Evolutionary conservation across 1,139 yeast species (phyloP).

Genomic region (Pichia sp.): DNA sequence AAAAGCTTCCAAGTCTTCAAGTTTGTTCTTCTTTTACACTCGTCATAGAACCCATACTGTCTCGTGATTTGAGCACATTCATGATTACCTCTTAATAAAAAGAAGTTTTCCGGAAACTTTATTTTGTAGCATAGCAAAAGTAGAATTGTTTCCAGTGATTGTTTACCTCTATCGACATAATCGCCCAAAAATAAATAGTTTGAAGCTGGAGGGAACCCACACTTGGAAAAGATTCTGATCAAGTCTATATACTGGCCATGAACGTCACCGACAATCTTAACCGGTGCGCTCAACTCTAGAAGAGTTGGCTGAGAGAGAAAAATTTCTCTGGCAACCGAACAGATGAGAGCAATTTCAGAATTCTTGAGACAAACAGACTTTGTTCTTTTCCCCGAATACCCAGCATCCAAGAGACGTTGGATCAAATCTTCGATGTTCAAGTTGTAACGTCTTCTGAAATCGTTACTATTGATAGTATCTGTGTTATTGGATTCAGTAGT

Average conservation of each 20-base stretch:
- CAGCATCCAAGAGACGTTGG: slow-evolving; percentile 57
- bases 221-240: slow-evolving; percentile 90
- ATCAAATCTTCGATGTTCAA: slow-evolving; percentile 84
- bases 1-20: slow-evolving; percentile 97
- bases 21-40: slow-evolving; percentile 94
- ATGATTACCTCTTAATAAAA: slow-evolving; percentile 87
- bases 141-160: slow-evolving; percentile 92
- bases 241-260: slow-evolving; percentile 97
- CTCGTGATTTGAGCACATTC: slow-evolving; percentile 97
- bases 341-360: slow-evolving; percentile 78
- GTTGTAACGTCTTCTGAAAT: slow-evolving; percentile 33
- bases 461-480: not conserved
- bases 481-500: not conserved
- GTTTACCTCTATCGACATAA: slow-evolving; percentile 97
- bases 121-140: slow-evolving; percentile 90
- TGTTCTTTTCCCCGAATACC: slow-evolving; percentile 89
- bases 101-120: slow-evolving; percentile 95
- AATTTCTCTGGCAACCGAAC: slow-evolving; percentile 96
- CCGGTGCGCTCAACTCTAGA: slow-evolving; percentile 94
- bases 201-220: slow-evolving; percentile 98
- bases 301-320: slow-evolving; percentile 96
- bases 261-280: slow-evolving; percentile 85
- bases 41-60: slow-evolving; percentile 96
- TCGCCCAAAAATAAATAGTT: slow-evolving; percentile 93
- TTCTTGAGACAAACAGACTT: slow-evolving; percentile 84